phyloP scores from a whole-genome alignment of 257 asterid species.

The Ilex aquifolium region DNA sequence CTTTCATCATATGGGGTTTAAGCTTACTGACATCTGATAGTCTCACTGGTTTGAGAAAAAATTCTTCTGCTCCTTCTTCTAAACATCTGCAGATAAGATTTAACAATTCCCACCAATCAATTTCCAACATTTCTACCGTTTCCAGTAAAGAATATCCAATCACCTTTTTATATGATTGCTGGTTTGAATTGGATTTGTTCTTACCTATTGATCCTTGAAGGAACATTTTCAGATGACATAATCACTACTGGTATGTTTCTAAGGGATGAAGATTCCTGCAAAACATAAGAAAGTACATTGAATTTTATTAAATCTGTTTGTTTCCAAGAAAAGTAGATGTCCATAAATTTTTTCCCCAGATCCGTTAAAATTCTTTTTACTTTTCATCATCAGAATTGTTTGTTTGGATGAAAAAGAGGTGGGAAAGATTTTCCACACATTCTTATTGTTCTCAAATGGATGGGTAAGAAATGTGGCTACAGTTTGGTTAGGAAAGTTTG shows the following conservation, averaged over 20 bases:
- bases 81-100: conserved; percentile 19
- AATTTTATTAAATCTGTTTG: too few relatives aligned
- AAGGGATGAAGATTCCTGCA: conserved; percentile 25
- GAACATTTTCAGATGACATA: conserved; percentile 21
- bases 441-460: conserved; percentile 14
- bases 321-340: not conserved
- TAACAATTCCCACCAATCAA: not conserved
- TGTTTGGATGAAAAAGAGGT: not conserved
- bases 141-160: not conserved
- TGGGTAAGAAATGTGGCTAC: conserved; percentile 12
- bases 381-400: not conserved
- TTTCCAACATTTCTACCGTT: too few relatives aligned
- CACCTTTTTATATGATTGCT: not conserved
- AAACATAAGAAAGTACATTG: not conserved
- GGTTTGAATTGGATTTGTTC: not conserved
- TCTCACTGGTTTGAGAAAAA: conserved; percentile 28
- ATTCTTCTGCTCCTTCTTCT: conserved; percentile 38
- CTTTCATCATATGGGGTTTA: conserved; percentile 24
- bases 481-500: conserved; percentile 18
- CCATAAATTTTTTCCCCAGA: too few relatives aligned
- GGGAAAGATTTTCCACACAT: conserved; percentile 6
- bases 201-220: conserved; percentile 23
- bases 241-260: conserved; percentile 28
- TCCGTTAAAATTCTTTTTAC: not conserved
- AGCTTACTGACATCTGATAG: conserved; percentile 28